phyloP scores from a whole-genome alignment of 345 rosid genomes.

The Psidium friedrichsthalianum region DNA sequence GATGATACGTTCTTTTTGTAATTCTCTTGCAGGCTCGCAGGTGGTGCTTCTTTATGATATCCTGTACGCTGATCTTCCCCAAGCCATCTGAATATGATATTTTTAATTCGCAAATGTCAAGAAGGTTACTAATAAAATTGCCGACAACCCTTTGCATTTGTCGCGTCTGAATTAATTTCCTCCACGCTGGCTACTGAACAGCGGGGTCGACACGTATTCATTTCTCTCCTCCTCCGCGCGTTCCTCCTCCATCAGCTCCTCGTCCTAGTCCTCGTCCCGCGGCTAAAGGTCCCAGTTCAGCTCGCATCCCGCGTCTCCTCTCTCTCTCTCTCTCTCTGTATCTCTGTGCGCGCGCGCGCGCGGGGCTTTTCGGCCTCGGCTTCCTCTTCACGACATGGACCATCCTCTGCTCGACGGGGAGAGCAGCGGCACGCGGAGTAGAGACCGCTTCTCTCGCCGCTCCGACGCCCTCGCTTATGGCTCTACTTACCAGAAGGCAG shows the following conservation, averaged over 20 bases:
- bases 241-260: neutral
- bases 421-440: conserved; percentile 13
- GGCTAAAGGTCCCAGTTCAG: no score
- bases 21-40: no score
- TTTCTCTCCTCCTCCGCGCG: no score
- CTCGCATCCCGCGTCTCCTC: no score
- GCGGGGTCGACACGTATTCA: neutral
- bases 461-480: conserved; percentile 76
- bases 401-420: conserved; percentile 38
- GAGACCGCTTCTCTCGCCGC: conserved; percentile 33
- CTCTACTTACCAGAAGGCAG: conserved; percentile 77
- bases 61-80: no score
- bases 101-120: no score
- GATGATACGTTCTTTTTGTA: no score
- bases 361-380: neutral
- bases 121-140: no score
- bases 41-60: no score
- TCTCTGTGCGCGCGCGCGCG: no score
- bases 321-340: neutral
- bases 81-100: no score
- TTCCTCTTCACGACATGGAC: neutral
- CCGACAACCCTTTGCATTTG: neutral
- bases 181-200: neutral
- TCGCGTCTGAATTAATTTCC: neutral
- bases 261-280: neutral